These are phyloP conservation scores for Fennellomyces sp. DNA, from an alignment of 371 early-diverging fungal genomes.

Conservation along the genomic window DNA sequence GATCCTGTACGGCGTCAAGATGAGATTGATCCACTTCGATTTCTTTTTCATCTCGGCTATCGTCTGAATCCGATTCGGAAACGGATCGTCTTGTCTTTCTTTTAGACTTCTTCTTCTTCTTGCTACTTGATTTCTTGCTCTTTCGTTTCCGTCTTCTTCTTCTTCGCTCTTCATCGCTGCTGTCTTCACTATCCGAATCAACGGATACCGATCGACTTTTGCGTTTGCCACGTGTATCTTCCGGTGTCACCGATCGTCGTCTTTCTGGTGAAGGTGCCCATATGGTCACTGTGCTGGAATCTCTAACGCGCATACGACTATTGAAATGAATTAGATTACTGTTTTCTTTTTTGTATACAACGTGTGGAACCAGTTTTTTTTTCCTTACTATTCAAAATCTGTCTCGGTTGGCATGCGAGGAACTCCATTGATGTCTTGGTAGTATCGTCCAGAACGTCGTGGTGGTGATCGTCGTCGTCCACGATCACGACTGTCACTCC, in stretches of 20 bases:
- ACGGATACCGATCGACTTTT: slow-evolving; percentile 4
- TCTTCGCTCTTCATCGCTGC: slow-evolving; percentile 18
- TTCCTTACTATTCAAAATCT: slow-evolving; percentile 26
- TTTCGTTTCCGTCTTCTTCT: slow-evolving; percentile 21
- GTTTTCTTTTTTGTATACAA: background rate
- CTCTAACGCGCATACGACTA: slow-evolving; percentile 55
- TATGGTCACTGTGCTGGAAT: slow-evolving; percentile 55
- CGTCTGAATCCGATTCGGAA: slow-evolving; percentile 18
- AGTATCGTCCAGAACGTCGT: slow-evolving; percentile 6
- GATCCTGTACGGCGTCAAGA: slow-evolving; percentile 48
- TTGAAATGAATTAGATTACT: background rate
- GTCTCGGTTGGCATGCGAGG: slow-evolving; percentile 21
- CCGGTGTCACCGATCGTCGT: slow-evolving; percentile 39
- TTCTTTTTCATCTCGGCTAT: slow-evolving; percentile 13
- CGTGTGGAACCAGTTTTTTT: too few species aligned
- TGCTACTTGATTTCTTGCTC: slow-evolving; percentile 19
- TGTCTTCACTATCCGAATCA: slow-evolving; percentile 15
- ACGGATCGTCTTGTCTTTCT: slow-evolving; percentile 5
- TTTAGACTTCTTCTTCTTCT: slow-evolving; percentile 21
- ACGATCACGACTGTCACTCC: background rate
- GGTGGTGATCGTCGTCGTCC: slow-evolving; percentile 6
- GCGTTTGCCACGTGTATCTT: slow-evolving; percentile 14
- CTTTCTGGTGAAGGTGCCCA: slow-evolving; percentile 74
- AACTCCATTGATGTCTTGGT: slow-evolving; percentile 14
- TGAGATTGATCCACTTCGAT: slow-evolving; percentile 39